These are phyloP conservation scores for Phoenix roebelenii DNA, from an alignment of 176 grass and related monocot genomes.

Conservation along the genomic window DNA sequence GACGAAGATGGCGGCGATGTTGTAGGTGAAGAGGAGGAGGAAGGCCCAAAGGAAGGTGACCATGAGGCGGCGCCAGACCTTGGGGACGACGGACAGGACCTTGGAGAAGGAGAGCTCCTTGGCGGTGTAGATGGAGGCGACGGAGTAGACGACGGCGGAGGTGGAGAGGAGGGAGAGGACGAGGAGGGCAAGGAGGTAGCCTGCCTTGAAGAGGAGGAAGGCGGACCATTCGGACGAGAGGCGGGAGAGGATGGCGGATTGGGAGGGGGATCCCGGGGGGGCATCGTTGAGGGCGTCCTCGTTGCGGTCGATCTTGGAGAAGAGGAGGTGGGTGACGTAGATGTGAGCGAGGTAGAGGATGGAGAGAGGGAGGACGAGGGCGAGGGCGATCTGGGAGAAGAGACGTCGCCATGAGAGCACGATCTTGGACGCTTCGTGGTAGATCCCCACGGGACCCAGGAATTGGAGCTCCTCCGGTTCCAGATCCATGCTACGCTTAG, in stretches of 20 bases:
- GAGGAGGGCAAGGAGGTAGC: conserved; percentile 76
- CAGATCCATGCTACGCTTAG: conserved; percentile 23
- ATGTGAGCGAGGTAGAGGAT: conserved; percentile 67
- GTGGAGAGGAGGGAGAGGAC: conserved; percentile 77
- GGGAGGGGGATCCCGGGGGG: conserved; percentile 34
- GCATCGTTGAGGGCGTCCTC: conserved; percentile 48
- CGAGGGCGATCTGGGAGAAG: conserved; percentile 55
- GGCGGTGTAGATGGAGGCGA: conserved; percentile 81
- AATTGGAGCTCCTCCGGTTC: conserved; percentile 92
- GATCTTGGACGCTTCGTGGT: conserved; percentile 30
- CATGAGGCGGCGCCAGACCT: conserved; percentile 77
- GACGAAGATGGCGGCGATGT: conserved; percentile 25
- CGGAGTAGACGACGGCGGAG: conserved; percentile 72
- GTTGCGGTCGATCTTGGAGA: conserved; percentile 62
- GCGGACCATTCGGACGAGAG: conserved; percentile 51
- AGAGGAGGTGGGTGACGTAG: conserved; percentile 73
- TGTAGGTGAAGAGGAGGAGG: conserved; percentile 60
- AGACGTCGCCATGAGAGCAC: conserved; percentile 48
- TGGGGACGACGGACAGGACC: conserved; percentile 77
- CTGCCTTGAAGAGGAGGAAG: conserved; percentile 67
- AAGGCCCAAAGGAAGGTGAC: conserved; percentile 80
- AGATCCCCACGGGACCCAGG: conserved; percentile 46
- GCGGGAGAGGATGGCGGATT: conserved; percentile 35
- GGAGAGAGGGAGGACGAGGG: conserved; percentile 71
- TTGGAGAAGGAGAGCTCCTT: conserved; percentile 72